Evolutionary conservation across 2,329 filamentous ascomycete species (phyloP), one percentile per base, ranked within the genome.

Genomic region (Phialocephala subalpina): DNA sequence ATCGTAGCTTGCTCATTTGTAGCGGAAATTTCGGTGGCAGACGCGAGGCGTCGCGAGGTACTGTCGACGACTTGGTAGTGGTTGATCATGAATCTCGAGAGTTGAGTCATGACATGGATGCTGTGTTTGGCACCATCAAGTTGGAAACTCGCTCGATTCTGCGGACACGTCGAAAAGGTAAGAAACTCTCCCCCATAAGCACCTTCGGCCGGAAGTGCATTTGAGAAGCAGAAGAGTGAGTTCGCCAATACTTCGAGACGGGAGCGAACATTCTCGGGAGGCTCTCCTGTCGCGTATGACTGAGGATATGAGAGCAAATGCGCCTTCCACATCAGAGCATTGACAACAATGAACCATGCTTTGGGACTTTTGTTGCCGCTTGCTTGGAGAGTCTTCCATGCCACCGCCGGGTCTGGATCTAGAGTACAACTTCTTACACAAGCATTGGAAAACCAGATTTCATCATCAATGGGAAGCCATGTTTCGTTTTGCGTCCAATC

Each of bases 261-360:
- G 7, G 25, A 20, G 11, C 55, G 62, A 29, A 47, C 45, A 33
- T 45, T 33, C 18, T 42, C 57, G 38, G 36, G 27, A 22, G 58
- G 33, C 1, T 27, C 38, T 18, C 55, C 29, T 6, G 16, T 35
- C 22, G 61, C 40, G 25, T 64, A 67, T 18, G 56, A 52, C 25
- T 59, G 57, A 2, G 63, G 66, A 29, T 64, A 64, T 3, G 62
- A 64, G 3, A 53, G 47, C 9, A 64, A n/a, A 55, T 64, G 62
- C 7, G 62, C 62, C 25, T 33, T 55, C 52, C 56, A 20, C 65
- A 67, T 79, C 8, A 80, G 67, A 0, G 78, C 79, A 69, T 79
- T 80, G 40, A 79, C 72, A 35, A 80, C 74, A 29, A 81, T 73
- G 63, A 78, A 80, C 79, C 79, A 81, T 2, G 79, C 76, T 47